Percentiles rank a stretch among this genome's conserved stretches.
phyloP scores from a whole-genome alignment of 2,329 filamentous ascomycete species.

The Emmonsiellopsis sp. region DNA sequence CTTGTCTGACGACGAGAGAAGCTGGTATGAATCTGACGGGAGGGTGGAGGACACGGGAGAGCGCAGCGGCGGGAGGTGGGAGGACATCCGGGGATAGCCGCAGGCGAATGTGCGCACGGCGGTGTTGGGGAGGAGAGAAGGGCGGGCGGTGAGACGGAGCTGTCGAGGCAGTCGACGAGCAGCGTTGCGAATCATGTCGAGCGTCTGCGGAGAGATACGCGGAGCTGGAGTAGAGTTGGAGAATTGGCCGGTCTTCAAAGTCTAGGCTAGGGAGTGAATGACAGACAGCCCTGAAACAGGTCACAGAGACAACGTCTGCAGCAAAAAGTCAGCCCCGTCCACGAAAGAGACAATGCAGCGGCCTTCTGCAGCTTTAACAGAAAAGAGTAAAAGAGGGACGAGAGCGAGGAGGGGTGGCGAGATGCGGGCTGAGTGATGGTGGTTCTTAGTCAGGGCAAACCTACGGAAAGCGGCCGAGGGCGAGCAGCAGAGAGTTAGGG shows the following conservation, averaged over 20 bases:
- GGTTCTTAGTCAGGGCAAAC: too few species aligned
- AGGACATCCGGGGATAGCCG: slow-evolving; percentile 43
- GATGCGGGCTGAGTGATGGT: too few species aligned
- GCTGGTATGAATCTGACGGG: slow-evolving; percentile 72
- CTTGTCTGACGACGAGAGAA: slow-evolving; percentile 69
- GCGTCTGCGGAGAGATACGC: not conserved
- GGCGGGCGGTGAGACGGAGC: slow-evolving; percentile 12
- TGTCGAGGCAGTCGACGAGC: slow-evolving; percentile 28
- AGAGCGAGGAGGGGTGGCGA: too few species aligned
- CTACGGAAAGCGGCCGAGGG: too few species aligned
- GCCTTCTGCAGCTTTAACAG: not conserved
- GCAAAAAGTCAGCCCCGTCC: not conserved
- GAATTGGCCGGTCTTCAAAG: not conserved
- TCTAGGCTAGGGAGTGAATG: not conserved
- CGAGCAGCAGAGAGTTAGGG: too few species aligned
- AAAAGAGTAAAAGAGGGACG: too few species aligned
- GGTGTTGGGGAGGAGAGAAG: slow-evolving; percentile 15
- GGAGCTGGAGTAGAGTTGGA: not conserved
- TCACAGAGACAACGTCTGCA: not conserved
- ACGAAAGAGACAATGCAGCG: not conserved
- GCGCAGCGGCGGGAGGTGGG: slow-evolving; percentile 43
- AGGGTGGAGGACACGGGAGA: slow-evolving; percentile 53
- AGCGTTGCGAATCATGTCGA: slow-evolving; percentile 26
- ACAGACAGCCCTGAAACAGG: not conserved
- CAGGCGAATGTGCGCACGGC: slow-evolving; percentile 26